Evolutionary conservation across 2,329 filamentous ascomycete species (phyloP), one percentile per base, ranked within the genome.

Genomic region (Alternaria sp.): DNA sequence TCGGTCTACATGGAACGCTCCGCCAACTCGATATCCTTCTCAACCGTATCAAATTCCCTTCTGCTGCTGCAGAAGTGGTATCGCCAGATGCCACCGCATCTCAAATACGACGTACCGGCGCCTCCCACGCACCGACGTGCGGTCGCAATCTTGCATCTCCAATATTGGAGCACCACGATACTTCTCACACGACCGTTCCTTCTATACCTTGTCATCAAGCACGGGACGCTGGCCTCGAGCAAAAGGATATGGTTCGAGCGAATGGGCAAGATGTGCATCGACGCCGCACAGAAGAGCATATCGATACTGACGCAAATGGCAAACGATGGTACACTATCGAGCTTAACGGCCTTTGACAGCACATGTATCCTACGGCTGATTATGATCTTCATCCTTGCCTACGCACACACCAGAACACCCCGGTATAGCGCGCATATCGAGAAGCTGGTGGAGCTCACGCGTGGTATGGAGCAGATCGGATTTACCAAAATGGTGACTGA

Each of bases 301-400:
- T 65, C 55, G 0, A 72, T 79, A 5, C 60, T 78, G 25, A 68
- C 74, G 18, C 67, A 72, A 10, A 78, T 80, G 77, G 69, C 68
- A 1, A 64, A 44, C 2, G 68, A 72, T 30, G 60, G 68, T 21
- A 73, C 66, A 1, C 66, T 79, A 6, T 77, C 76, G 12, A 76
- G 75, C 46, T 59, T 79, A 2, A 79, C 75, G 2, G 76, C 76
- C 5, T 78, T 77, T 44, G 78, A 80, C 53, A 78, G 77, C 63
- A 79, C 77, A 1, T 76, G 76, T 53, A 60, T 79, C 9, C 65
- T 80, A 6, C 71, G 77, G 6, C 57, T 76, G 20, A 61, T 76
- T 33, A 78, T 79, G 67, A 75, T 80, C 4, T 80, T 78, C 59
- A 75, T 79, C 51, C 69, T 79, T 14, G 77, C 77, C 8, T 79